Evolutionary conservation across 2,329 filamentous ascomycete species (phyloP).

Genomic region (Cladorrhinum sp.): DNA sequence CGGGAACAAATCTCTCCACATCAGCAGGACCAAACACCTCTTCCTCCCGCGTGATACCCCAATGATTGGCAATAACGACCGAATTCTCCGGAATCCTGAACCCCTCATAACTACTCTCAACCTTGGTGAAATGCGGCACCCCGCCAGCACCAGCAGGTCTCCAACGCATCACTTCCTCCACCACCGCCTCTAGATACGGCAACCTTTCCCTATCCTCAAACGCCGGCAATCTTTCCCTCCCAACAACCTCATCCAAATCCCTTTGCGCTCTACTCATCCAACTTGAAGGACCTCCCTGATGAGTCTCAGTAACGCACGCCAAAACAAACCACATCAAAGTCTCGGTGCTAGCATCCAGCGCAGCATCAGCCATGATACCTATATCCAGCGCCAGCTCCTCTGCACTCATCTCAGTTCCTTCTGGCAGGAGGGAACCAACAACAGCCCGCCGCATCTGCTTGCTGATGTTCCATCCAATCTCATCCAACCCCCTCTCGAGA

Average conservation of each 20-base stretch:
- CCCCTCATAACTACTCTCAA: constrained; percentile 37
- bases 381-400: constrained; percentile 35
- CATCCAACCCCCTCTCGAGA: constrained; percentile 23
- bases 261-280: constrained; percentile 37
- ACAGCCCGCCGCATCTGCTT: constrained; percentile 28
- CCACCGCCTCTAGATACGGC: constrained; percentile 41
- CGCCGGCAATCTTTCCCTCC: constrained; percentile 36
- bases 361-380: constrained; percentile 33
- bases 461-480: constrained; percentile 33
- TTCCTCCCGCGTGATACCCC: constrained; percentile 37
- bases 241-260: constrained; percentile 42
- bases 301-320: constrained; percentile 28
- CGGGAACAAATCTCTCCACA: constrained; percentile 32
- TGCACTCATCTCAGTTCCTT: constrained; percentile 20
- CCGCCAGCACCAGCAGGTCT: constrained; percentile 38
- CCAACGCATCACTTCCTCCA: constrained; percentile 43
- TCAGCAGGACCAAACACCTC: constrained; percentile 41
- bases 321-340: constrained; percentile 34
- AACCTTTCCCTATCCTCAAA: constrained; percentile 39
- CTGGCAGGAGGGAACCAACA: constrained; percentile 22
- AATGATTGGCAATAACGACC: constrained; percentile 43
- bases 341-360: constrained; percentile 32
- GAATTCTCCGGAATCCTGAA: constrained; percentile 43
- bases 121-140: constrained; percentile 39
- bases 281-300: no score